Evolutionary conservation across 805 yeast species (phyloP).

Genomic region (Yamadazyma scolyti): DNA sequence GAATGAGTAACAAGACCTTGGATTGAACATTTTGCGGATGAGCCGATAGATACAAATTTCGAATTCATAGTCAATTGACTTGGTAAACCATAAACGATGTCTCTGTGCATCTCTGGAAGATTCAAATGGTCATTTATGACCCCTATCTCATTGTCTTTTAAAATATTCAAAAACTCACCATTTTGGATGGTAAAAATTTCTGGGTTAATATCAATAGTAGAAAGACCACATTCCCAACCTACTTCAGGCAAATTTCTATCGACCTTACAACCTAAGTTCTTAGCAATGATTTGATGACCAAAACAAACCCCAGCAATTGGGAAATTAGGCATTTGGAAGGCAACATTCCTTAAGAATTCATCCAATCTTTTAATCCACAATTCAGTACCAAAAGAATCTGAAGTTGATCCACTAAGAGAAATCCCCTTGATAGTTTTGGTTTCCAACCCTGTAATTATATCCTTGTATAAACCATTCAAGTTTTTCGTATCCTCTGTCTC

Average conservation of each 20-base stretch:
- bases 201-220: constrained; percentile 44
- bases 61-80: constrained; percentile 16
- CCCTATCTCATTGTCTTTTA: constrained; percentile 5
- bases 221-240: constrained; percentile 75
- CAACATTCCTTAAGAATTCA: constrained; percentile 24
- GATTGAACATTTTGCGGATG: constrained; percentile 49
- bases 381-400: constrained; percentile 41
- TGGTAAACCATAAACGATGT: constrained; percentile 35
- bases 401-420: constrained; percentile 51
- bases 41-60: constrained; percentile 42
- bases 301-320: constrained; percentile 75
- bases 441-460: constrained; percentile 21
- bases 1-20: constrained; percentile 60
- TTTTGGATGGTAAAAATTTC: constrained; percentile 24
- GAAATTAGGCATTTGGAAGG: constrained; percentile 11
- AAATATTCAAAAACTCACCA: constrained; percentile 5
- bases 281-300: constrained; percentile 79
- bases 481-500: constrained; percentile 7
- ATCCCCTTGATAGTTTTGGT: constrained; percentile 32
- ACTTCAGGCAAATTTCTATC: constrained; percentile 42
- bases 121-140: constrained; percentile 23
- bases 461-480: constrained; percentile 12
- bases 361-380: constrained; percentile 42
- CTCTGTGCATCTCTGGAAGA: constrained; percentile 36
- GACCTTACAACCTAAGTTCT: constrained; percentile 61